Evolutionary conservation across 306 rosid genomes (phyloP).

Genomic region (Malus sylvestris): DNA sequence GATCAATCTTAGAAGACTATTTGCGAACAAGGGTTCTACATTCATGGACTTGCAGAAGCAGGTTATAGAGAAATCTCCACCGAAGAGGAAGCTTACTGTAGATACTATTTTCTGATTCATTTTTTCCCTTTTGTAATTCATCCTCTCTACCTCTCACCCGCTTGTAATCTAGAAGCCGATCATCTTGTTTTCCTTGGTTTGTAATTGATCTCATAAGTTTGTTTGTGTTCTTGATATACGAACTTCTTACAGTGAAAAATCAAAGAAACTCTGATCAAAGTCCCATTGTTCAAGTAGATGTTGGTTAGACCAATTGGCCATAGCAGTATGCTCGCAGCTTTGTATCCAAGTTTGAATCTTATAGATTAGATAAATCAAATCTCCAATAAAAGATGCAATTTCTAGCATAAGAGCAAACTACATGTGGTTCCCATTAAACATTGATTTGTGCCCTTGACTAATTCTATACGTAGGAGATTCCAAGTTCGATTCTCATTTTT

Average conservation of each 20-base stretch:
- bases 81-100: constrained; percentile 65
- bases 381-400: neutral
- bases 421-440: neutral
- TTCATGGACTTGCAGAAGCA: constrained; percentile 92
- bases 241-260: neutral
- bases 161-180: constrained; percentile 36
- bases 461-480: rapidly evolving
- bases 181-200: constrained; percentile 2
- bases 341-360: neutral
- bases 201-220: neutral
- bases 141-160: neutral
- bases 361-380: no score
- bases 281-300: neutral
- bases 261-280: neutral
- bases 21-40: constrained; percentile 81
- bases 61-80: constrained; percentile 65
- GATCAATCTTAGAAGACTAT: constrained; percentile 87
- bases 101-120: constrained; percentile 72
- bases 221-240: neutral
- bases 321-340: neutral
- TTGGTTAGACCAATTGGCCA: no score
- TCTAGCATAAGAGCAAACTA: neutral
- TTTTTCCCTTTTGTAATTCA: neutral
- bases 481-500: no score
- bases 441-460: neutral